phyloP scores from a whole-genome alignment of 2,329 filamentous ascomycete species.

The Xylaria sp. region DNA sequence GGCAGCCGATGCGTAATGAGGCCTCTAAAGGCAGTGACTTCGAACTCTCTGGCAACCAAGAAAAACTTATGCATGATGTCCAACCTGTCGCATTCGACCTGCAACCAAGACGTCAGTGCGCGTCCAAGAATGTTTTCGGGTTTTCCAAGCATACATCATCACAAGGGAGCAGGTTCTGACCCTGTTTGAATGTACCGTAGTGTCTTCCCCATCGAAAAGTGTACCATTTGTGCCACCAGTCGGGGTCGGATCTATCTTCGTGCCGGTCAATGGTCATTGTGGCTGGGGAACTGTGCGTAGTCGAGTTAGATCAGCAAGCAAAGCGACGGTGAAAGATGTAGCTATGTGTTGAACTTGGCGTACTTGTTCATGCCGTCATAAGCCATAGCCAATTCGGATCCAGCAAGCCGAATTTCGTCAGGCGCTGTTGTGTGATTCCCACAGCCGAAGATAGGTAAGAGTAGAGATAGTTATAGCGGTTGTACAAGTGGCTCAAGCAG shows the following conservation, averaged over 20 bases:
- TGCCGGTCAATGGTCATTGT: constrained; percentile 27
- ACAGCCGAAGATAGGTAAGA: constrained; percentile 9
- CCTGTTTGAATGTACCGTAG: constrained; percentile 74
- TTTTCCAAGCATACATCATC: constrained; percentile 69
- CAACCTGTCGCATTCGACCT: constrained; percentile 79
- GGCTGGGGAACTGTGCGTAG: constrained; percentile 24
- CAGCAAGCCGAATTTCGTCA: constrained; percentile 12
- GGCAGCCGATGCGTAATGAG: constrained; percentile 52
- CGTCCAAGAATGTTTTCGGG: not conserved
- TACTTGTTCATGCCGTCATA: constrained; percentile 34
- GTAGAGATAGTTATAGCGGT: not conserved
- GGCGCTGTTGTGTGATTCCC: constrained; percentile 14
- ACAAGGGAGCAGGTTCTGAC: constrained; percentile 80
- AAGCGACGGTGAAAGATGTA: not conserved
- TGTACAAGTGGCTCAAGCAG: constrained; percentile 14
- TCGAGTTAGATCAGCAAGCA: constrained; percentile 5
- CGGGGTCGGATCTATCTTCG: constrained; percentile 14
- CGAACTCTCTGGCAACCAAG: constrained; percentile 66
- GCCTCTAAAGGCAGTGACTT: constrained; percentile 38
- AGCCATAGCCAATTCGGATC: constrained; percentile 30
- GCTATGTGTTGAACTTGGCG: constrained; percentile 16
- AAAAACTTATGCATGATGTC: constrained; percentile 87
- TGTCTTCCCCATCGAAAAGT: constrained; percentile 59
- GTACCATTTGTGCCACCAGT: constrained; percentile 54
- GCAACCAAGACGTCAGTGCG: constrained; percentile 34